Evolutionary conservation across 441 rosid species (phyloP).

Genomic region (Manihot esculenta): DNA sequence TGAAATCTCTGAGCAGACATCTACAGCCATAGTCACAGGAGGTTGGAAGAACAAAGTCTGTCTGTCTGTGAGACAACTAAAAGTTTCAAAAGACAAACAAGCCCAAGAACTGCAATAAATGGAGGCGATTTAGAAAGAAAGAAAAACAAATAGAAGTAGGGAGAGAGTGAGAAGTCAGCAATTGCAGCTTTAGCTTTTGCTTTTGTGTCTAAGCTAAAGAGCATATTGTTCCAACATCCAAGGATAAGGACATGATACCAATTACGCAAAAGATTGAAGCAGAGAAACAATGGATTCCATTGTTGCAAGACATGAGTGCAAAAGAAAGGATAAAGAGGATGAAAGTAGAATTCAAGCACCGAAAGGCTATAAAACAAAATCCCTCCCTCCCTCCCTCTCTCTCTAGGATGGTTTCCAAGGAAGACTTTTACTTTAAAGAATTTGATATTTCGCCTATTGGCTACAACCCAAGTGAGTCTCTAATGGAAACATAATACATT

Average conservation of each 20-base stretch:
- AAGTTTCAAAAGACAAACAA: conserved; percentile 13
- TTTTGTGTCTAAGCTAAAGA: conserved; percentile 28
- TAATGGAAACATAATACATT: neutral
- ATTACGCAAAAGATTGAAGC: conserved; percentile 16
- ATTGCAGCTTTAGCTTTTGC: conserved; percentile 47
- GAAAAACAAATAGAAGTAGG: conserved; percentile 14
- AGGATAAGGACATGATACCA: conserved; percentile 6
- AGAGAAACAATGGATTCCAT: conserved; percentile 24
- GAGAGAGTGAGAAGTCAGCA: conserved; percentile 38
- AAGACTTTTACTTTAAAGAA: conserved; percentile 27
- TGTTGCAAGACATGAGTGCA: conserved; percentile 21
- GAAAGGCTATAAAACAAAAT: conserved; percentile 46
- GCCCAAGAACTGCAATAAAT: conserved; percentile 15
- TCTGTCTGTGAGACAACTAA: neutral
- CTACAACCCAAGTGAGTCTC: neutral
- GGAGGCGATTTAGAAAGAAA: conserved; percentile 27
- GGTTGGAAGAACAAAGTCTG: neutral
- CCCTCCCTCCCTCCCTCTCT: no score
- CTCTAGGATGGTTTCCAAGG: conserved; percentile 44
- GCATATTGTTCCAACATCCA: conserved; percentile 27
- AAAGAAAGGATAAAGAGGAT: conserved; percentile 25
- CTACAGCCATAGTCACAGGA: conserved; percentile 55
- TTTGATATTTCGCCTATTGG: neutral
- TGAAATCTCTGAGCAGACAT: conserved; percentile 68
- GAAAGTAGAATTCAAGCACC: conserved; percentile 53